phyloP scores from a whole-genome alignment of 306 rosid species.

The Sophora flavescens region DNA sequence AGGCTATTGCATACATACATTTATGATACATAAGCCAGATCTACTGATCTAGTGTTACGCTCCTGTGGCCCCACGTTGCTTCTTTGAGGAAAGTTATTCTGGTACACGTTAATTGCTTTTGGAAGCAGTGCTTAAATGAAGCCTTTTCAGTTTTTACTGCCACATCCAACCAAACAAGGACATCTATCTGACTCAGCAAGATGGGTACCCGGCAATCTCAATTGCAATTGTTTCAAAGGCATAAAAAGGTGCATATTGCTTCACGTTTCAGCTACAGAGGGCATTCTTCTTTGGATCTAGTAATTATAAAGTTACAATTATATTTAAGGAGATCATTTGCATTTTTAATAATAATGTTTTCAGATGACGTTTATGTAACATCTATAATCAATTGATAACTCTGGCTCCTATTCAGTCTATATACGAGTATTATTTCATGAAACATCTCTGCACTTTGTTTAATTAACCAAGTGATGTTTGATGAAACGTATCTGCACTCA shows the following conservation, averaged over 20 bases:
- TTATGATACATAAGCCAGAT: constrained; percentile 31
- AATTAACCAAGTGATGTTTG: neutral
- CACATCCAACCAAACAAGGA: constrained; percentile 21
- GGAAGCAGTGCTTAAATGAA: constrained; percentile 16
- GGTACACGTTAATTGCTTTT: constrained; percentile 39
- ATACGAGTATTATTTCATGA: no score
- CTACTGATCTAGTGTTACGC: neutral
- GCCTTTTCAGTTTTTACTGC: constrained; percentile 28
- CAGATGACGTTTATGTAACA: neutral
- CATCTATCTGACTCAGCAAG: constrained; percentile 29
- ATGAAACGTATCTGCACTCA: no score
- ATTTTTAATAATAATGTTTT: neutral
- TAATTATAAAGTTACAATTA: neutral
- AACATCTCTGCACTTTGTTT: neutral
- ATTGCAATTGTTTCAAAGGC: constrained; percentile 31
- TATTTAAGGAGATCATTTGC: neutral
- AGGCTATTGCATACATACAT: constrained; percentile 4
- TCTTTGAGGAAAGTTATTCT: constrained; percentile 25
- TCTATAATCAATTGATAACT: neutral
- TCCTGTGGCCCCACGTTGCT: constrained; percentile 42
- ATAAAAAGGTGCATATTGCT: constrained; percentile 19
- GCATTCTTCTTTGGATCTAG: constrained; percentile 15
- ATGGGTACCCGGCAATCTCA: constrained; percentile 16
- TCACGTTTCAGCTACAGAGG: constrained; percentile 35
- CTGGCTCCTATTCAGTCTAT: no score